These are phyloP conservation scores for Ilyonectria mors-panacis DNA, from an alignment of 2,329 filamentous ascomycete genomes.

Conservation along the genomic window DNA sequence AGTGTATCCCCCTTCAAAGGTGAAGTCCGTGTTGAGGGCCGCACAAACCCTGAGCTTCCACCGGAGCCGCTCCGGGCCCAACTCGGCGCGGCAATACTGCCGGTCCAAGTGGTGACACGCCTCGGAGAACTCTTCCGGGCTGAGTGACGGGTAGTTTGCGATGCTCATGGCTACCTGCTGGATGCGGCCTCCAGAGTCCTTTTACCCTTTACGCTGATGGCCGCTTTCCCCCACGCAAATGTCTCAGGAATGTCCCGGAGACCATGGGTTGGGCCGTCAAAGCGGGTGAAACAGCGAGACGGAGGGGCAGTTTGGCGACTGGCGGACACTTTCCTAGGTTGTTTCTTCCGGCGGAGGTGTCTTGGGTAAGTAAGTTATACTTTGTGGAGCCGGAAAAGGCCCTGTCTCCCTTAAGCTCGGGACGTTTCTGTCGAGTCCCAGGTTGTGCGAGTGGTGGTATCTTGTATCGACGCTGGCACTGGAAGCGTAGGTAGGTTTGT, in stretches of 20 bases:
- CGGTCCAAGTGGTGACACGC: slow-evolving; percentile 75
- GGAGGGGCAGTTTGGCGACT: neutral
- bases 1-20: slow-evolving; percentile 59
- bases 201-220: neutral
- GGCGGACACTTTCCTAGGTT: neutral
- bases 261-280: neutral
- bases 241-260: slow-evolving; percentile 3
- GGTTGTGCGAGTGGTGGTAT: slow-evolving; percentile 14
- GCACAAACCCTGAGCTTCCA: slow-evolving; percentile 70
- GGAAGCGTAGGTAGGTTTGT: neutral
- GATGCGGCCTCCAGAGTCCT: neutral
- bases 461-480: neutral
- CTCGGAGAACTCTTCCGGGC: slow-evolving; percentile 73
- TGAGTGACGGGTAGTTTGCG: slow-evolving; percentile 73
- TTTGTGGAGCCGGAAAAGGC: neutral
- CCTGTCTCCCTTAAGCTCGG: neutral
- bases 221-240: neutral
- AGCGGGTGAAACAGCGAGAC: neutral
- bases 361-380: neutral
- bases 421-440: slow-evolving; percentile 7
- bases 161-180: slow-evolving; percentile 56
- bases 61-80: slow-evolving; percentile 67
- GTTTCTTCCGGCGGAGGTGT: neutral
- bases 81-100: slow-evolving; percentile 70
- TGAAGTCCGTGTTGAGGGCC: slow-evolving; percentile 63